A percentile compares a stretch with the other conserved stretches of the same genome.
Conservation (phyloP, 2,329 filamentous ascomycete species). For the Epichloe gansuensis region DNA sequence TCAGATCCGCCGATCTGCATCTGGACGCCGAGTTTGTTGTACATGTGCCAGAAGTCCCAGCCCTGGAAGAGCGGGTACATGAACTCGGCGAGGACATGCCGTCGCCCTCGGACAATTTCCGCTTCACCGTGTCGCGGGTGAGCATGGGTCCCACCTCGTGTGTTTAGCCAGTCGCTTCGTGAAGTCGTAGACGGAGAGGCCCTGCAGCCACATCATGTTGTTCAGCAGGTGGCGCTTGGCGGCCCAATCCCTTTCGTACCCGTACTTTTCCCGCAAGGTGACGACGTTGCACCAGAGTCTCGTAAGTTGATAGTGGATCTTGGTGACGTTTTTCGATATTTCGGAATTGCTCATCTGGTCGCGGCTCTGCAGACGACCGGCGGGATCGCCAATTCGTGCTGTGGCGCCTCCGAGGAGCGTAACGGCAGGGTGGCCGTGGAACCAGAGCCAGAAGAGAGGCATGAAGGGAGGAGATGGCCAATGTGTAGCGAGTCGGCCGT, state of each 20-base stretch:
- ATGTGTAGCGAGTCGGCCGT: slow-evolving; percentile 70
- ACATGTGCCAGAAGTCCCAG: slow-evolving; percentile 94
- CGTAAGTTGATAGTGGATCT: slow-evolving; percentile 58
- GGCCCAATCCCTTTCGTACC: slow-evolving; percentile 49
- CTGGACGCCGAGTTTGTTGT: slow-evolving; percentile 51
- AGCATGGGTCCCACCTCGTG: slow-evolving; percentile 80
- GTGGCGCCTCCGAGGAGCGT: slow-evolving; percentile 64
- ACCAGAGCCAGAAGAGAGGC: slow-evolving; percentile 74
- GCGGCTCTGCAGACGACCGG: slow-evolving; percentile 52
- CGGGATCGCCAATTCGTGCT: slow-evolving; percentile 68
- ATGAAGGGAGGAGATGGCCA: slow-evolving; percentile 70
- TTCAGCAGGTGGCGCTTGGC: slow-evolving; percentile 61
- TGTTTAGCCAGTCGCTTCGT: slow-evolving; percentile 60
- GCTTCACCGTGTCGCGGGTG: slow-evolving; percentile 79
- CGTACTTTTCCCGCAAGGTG: slow-evolving; percentile 49
- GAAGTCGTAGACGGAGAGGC: slow-evolving; percentile 60
- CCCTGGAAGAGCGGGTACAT: slow-evolving; percentile 86
- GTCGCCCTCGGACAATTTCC: slow-evolving; percentile 69
- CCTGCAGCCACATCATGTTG: slow-evolving; percentile 76
- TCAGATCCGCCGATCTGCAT: slow-evolving; percentile 92
- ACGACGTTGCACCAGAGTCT: slow-evolving; percentile 67
- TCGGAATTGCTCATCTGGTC: slow-evolving; percentile 38
- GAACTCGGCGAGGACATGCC: slow-evolving; percentile 96
- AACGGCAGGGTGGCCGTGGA: slow-evolving; percentile 58
- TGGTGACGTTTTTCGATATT: slow-evolving; percentile 51